Conservation (phyloP, 352 stramenopile species). For the Globisporangium viniferum region DNA sequence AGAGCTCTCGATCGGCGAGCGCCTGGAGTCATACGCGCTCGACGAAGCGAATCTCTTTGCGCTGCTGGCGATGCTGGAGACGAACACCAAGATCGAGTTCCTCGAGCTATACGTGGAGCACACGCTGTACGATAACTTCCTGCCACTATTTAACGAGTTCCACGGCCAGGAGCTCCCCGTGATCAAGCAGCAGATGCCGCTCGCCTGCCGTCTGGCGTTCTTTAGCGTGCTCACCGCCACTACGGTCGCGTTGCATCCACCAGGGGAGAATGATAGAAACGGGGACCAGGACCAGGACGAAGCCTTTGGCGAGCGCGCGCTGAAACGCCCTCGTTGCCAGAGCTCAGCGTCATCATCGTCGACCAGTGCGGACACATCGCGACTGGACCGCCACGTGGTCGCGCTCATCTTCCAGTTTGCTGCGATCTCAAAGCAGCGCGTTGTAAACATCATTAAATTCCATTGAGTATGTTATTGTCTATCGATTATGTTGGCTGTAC, state of each 20-base stretch:
- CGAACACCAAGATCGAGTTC: constrained; percentile 13
- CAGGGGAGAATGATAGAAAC: not conserved
- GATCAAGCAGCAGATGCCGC: constrained; percentile 11
- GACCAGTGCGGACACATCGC: constrained; percentile 8
- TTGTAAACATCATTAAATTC: constrained; percentile 14
- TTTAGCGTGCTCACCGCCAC: constrained; percentile 7
- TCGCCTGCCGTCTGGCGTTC: constrained; percentile 12
- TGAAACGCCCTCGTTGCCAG: not conserved
- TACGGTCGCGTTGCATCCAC: not conserved
- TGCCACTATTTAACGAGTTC: constrained; percentile 18
- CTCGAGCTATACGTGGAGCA: constrained; percentile 16
- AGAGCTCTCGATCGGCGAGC: constrained; percentile 20
- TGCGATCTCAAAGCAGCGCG: constrained; percentile 11
- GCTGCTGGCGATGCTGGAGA: constrained; percentile 16
- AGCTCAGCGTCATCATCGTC: not conserved
- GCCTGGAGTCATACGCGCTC: constrained; percentile 18
- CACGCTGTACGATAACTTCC: constrained; percentile 17
- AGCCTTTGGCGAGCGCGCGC: not conserved
- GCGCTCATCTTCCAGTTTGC: constrained; percentile 18
- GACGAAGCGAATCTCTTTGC: constrained; percentile 20
- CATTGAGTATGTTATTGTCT: not conserved
- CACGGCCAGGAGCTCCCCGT: constrained; percentile 13
- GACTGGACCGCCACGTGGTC: constrained; percentile 14
- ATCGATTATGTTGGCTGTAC: not conserved
- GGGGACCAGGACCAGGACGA: not conserved